These are phyloP conservation scores for Serendipita sp. DNA, from an alignment of 768 basidiomycete genomes.

Conservation along the genomic window DNA sequence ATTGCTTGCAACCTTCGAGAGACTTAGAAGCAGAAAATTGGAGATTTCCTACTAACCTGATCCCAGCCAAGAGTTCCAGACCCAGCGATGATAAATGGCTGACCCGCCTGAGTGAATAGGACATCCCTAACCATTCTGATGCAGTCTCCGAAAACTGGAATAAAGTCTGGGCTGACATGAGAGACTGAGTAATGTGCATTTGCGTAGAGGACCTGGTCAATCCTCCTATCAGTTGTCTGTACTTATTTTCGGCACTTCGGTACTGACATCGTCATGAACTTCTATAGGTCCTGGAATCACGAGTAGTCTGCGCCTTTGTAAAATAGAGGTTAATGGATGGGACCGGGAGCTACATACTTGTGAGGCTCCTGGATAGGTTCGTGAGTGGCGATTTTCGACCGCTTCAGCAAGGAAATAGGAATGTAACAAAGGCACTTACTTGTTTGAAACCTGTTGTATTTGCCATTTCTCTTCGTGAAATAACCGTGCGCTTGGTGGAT, in stretches of 20 bases:
- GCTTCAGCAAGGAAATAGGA: background rate
- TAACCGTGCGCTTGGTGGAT: background rate
- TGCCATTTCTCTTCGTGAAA: constrained; percentile 4
- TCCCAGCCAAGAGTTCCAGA: constrained; percentile 97
- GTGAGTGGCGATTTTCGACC: background rate
- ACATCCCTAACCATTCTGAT: constrained; percentile 76
- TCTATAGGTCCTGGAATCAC: constrained; percentile 43
- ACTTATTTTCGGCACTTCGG: background rate
- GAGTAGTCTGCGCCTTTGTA: background rate
- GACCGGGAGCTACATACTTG: constrained; percentile 15
- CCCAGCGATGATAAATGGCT: constrained; percentile 88
- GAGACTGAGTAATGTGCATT: constrained; percentile 87
- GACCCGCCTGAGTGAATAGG: constrained; percentile 58
- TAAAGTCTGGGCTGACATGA: constrained; percentile 79
- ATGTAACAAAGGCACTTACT: background rate
- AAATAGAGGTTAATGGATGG: background rate
- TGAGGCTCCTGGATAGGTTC: constrained; percentile 18
- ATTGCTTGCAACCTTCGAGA: constrained; percentile 64
- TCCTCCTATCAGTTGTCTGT: background rate
- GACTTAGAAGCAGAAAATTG: background rate
- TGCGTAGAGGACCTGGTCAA: constrained; percentile 60
- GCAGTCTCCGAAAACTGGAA: constrained; percentile 75
- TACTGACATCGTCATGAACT: constrained; percentile 40
- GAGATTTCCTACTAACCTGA: constrained; percentile 34
- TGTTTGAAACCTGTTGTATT: constrained; percentile 6